These are phyloP conservation scores for Eucalyptus decipiens DNA, from an alignment of 345 rosid species.

Conservation along the genomic window DNA sequence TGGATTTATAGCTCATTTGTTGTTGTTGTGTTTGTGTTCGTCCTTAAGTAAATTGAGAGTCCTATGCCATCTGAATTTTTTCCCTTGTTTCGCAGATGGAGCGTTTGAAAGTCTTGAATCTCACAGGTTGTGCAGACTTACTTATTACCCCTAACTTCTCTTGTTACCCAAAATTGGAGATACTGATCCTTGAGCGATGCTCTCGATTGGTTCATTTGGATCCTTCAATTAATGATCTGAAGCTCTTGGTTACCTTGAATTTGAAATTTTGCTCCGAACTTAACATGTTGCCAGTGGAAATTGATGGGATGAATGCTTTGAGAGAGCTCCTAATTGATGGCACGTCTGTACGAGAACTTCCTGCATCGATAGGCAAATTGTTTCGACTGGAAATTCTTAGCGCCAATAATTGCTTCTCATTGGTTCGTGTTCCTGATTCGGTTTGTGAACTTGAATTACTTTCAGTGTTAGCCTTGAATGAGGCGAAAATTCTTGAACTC, in stretches of 20 bases:
- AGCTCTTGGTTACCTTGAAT: not conserved
- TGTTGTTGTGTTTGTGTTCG: no score
- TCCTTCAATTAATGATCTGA: not conserved
- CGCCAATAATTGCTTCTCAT: not conserved
- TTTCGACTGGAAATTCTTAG: not conserved
- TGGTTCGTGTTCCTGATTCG: not conserved
- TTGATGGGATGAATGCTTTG: not conserved
- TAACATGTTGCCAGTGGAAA: not conserved
- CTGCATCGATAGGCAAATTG: not conserved
- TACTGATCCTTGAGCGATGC: not conserved
- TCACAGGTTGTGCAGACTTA: not conserved
- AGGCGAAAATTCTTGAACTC: not conserved
- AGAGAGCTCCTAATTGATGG: not conserved
- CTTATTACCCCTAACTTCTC: not conserved
- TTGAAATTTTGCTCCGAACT: not conserved
- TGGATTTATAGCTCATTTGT: not conserved
- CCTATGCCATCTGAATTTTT: not conserved
- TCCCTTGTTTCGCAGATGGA: not conserved
- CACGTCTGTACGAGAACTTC: not conserved
- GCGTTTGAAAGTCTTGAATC: not conserved
- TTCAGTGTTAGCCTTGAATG: not conserved
- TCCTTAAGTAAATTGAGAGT: not conserved
- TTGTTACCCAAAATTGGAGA: not conserved
- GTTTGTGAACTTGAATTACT: not conserved
- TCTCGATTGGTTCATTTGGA: not conserved